Conservation (phyloP, 106 monocot genomes). For the Vanilla planifolia region DNA sequence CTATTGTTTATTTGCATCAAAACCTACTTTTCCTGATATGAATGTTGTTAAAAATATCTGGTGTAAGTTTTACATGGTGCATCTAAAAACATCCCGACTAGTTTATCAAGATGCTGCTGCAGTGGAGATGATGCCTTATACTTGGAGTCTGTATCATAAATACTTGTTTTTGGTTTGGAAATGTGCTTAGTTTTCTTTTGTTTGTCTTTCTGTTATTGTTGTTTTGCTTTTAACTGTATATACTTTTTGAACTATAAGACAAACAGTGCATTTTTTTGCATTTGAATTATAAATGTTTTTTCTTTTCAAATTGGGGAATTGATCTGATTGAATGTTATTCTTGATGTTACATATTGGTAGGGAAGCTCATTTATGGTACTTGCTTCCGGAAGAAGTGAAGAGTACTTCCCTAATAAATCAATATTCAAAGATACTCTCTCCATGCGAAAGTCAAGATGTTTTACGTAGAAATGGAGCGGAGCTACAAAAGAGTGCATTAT, state of each 20-base stretch:
- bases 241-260: not conserved
- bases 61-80: no score
- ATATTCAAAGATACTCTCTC: slow-evolving; percentile 62
- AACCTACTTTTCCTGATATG: no score
- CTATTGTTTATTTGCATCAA: no score
- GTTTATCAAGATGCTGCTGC: no score
- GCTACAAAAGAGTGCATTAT: slow-evolving; percentile 49
- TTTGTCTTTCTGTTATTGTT: no score
- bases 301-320: not conserved
- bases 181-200: not conserved
- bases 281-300: not conserved
- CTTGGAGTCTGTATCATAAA: no score
- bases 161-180: no score
- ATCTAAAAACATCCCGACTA: no score
- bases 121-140: no score
- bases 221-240: no score
- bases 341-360: slow-evolving; percentile 23
- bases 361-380: slow-evolving; percentile 80
- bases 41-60: no score
- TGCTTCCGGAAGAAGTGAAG: slow-evolving; percentile 60
- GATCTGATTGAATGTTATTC: not conserved
- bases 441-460: slow-evolving; percentile 44
- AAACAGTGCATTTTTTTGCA: not conserved
- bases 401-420: slow-evolving; percentile 39
- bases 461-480: slow-evolving; percentile 35